These are phyloP conservation scores for Beauveria sp. DNA, from an alignment of 2,329 filamentous ascomycete species.

Conservation along the genomic window DNA sequence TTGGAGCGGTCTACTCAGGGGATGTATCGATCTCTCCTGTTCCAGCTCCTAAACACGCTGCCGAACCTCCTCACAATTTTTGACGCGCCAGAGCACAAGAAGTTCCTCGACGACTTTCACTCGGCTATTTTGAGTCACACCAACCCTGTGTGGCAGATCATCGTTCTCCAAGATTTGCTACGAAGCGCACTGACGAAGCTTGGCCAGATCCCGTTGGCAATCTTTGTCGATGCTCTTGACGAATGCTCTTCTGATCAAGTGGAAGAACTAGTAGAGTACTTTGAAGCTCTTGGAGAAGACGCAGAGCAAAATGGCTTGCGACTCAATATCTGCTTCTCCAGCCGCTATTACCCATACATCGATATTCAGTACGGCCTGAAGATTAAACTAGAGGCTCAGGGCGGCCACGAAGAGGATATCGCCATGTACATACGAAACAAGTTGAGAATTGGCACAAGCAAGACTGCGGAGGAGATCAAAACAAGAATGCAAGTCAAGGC, in stretches of 20 bases:
- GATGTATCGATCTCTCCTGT: constrained; percentile 41
- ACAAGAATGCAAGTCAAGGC: constrained; percentile 27
- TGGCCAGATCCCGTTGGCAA: constrained; percentile 9
- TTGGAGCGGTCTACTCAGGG: constrained; percentile 39
- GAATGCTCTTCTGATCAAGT: constrained; percentile 37
- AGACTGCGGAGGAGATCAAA: background rate
- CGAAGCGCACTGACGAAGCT: background rate
- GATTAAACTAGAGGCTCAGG: constrained; percentile 20
- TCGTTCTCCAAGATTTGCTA: background rate
- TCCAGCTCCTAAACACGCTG: constrained; percentile 31
- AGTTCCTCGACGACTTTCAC: background rate
- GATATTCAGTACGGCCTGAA: constrained; percentile 19
- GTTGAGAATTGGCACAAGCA: constrained; percentile 1
- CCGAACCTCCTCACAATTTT: constrained; percentile 13
- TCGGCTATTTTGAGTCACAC: background rate
- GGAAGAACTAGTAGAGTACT: constrained; percentile 32
- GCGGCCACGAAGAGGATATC: constrained; percentile 21
- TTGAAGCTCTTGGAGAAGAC: constrained; percentile 28
- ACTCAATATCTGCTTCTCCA: constrained; percentile 36
- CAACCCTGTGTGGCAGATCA: background rate
- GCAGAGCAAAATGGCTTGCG: constrained; percentile 5
- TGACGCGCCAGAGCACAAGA: background rate
- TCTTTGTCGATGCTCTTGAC: constrained; percentile 38
- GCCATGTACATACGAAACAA: constrained; percentile 14
- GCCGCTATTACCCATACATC: constrained; percentile 40